Evolutionary conservation across 306 rosid species (phyloP).

Genomic region (Leucaena leucocephala): DNA sequence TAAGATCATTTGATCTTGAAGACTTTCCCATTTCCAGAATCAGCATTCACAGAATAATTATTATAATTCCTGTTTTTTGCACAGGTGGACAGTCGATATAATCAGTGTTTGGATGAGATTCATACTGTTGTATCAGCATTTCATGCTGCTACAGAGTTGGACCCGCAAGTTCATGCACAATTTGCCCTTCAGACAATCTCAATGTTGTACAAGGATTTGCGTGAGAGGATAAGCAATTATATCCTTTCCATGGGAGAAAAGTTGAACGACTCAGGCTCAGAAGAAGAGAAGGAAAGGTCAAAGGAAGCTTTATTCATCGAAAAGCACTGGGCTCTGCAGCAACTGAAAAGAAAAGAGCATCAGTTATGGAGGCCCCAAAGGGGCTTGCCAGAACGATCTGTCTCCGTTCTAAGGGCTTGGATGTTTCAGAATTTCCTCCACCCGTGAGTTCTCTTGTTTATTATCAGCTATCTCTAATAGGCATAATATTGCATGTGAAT

Average conservation of each 20-base stretch:
- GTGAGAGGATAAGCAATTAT: conserved; percentile 75
- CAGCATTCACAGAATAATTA: background rate
- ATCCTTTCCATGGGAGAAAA: conserved; percentile 60
- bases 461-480: background rate
- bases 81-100: conserved; percentile 80
- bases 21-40: background rate
- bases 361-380: conserved; percentile 96
- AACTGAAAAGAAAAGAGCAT: conserved; percentile 72
- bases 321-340: conserved; percentile 88
- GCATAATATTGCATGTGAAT: background rate
- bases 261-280: conserved; percentile 40
- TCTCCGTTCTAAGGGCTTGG: conserved; percentile 86
- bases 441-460: conserved; percentile 63
- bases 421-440: conserved; percentile 98
- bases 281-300: conserved; percentile 54
- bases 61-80: conserved; percentile 18
- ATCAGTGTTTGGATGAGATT: conserved; percentile 79
- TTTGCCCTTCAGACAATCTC: conserved; percentile 70
- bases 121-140: conserved; percentile 83
- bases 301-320: conserved; percentile 69
- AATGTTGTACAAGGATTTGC: conserved; percentile 60
- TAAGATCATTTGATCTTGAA: conserved; percentile 34
- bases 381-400: conserved; percentile 95
- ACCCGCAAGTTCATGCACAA: conserved; percentile 71
- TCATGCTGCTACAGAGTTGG: conserved; percentile 80